Base-by-base conservation (phyloP, 768 basidiomycete genomes). In the Podaxis sp. region DNA sequence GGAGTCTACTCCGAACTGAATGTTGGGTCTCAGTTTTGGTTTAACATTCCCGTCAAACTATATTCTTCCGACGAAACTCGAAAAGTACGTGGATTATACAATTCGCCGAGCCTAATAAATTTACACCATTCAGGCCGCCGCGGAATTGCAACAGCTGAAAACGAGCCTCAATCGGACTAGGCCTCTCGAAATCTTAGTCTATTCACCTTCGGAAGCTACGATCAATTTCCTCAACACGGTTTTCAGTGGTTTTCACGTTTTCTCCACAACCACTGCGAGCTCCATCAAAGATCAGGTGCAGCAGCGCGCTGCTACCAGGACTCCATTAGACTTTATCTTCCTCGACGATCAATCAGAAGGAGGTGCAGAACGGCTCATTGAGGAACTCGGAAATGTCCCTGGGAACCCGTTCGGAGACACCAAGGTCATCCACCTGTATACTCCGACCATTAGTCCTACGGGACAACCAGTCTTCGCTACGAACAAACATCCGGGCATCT, bases 21-120 rank as follows among this genome's bases (percentile, higher is more conserved):
- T 57, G 75, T 80, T 51, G 89, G 90, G 2, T 89, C 88, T 2
- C 81, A 77, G 65, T 91, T 91, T 69, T 89, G 86, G 86, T 91
- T 90, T 71, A 87, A 84, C 0, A 83, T 91, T 44, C 89, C 89
- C 0, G 85, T 87, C 26, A 86, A 82, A 66, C 75, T 84, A 13
- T 83, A 80, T 68, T 76, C 80, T 36, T 79, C 83, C 1, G 80
- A 80, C 26, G 87, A 89, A 64, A 83, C 86, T 13, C 75, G 77
- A 62, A 84, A 84, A 78, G 87, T 86, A 55, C 40, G 71, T 65
- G 51, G 46, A 24, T 37, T 40, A 8, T 41, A 46, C 28, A n/a
- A 13, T 13, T 55, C 33, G n/a, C 53, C 52, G 48, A 57, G 65
- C 20, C 51, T 24, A 60, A 46, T 50, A 58, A 20, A 65, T 13